Conservation (phyloP, 306 rosid genomes). For the Vachellia pachyceras region DNA sequence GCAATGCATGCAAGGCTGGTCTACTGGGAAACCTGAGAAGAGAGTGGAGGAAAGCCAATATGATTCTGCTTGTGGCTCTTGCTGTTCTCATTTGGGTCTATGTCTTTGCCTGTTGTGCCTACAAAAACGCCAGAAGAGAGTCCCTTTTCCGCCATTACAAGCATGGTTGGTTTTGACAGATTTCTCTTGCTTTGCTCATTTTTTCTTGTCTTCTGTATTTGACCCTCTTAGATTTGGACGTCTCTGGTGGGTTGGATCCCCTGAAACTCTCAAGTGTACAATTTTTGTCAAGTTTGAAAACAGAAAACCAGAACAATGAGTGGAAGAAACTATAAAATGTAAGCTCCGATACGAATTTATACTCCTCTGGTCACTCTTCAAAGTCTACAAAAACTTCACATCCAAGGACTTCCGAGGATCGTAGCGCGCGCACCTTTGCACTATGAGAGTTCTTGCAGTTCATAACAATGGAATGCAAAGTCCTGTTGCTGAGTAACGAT, state of each 20-base stretch:
- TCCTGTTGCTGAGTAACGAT: slow-evolving; percentile 1
- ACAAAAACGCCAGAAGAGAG: slow-evolving; percentile 88
- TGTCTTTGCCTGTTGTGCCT: slow-evolving; percentile 88
- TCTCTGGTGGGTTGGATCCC: neutral
- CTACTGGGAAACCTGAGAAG: slow-evolving; percentile 77
- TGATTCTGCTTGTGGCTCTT: slow-evolving; percentile 76
- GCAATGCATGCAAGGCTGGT: slow-evolving; percentile 94
- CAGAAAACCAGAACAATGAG: neutral
- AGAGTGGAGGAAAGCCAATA: slow-evolving; percentile 89
- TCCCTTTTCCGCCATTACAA: slow-evolving; percentile 83
- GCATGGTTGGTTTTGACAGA: slow-evolving; percentile 71
- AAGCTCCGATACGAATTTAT: neutral
- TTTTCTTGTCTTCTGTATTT: neutral
- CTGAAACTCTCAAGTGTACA: neutral
- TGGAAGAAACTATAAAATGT: neutral
- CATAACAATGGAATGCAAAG: too few species aligned
- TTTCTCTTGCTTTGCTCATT: neutral
- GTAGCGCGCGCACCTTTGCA: too few species aligned
- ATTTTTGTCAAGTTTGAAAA: neutral
- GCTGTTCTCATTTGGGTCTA: slow-evolving; percentile 81
- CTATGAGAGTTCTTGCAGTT: too few species aligned
- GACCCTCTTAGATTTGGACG: neutral
- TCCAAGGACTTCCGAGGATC: too few species aligned
- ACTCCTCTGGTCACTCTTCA: neutral
- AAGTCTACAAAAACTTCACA: too few species aligned